Base-by-base conservation (phyloP, 2,329 filamentous ascomycete species). In the Teratosphaeria destructans region DNA sequence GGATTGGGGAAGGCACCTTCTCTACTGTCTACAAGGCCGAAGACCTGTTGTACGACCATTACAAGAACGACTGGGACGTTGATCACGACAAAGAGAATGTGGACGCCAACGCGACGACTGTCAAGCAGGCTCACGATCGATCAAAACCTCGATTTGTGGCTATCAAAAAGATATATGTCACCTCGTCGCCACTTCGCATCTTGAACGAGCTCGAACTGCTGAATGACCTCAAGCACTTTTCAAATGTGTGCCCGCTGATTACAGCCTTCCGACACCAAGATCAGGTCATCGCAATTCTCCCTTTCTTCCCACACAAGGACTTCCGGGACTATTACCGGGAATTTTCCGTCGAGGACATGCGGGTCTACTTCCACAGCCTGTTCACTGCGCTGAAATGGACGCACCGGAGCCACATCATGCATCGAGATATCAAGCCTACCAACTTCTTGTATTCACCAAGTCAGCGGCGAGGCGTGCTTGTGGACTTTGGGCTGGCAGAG, bases 91-190 rank as follows among this genome's bases (percentile, higher is more conserved):
- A 67, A 55, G 64, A 68, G 54, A 70, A 69, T 52, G 35, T 53
- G 32, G 55, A 67, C 23, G 23, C 34, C 19, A 62, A 49, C 12
- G 54, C 57, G 34, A n/a, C 59, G 27, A 58, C 57, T 26, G 32
- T 56, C 52, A 69, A 69, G 59, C 58, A 61, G 16, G 19, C 39
- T 5, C 59, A 62, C 0, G 55, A 57, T 1, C 47, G 58, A 29
- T 61, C 60, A 32, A 81, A 77, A 65, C 79, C 87, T 27, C 89
- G 88, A 71, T 97, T 87, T 70, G 95, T 99, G 63, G 94, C 95
- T 23, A 89, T 99, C 75, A 99, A 99, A 78, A 99, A 99, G 78
- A 99, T 99, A 67, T 99, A 99, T 74, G 94, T 97, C 64, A 99
- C 95, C 0, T 96, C 92, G 63, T 96, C 91, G 66, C 94, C 94